Base-by-base conservation (phyloP, 225 moss, liverwort and hornwort genomes). In the Straminergon stramineum region DNA sequence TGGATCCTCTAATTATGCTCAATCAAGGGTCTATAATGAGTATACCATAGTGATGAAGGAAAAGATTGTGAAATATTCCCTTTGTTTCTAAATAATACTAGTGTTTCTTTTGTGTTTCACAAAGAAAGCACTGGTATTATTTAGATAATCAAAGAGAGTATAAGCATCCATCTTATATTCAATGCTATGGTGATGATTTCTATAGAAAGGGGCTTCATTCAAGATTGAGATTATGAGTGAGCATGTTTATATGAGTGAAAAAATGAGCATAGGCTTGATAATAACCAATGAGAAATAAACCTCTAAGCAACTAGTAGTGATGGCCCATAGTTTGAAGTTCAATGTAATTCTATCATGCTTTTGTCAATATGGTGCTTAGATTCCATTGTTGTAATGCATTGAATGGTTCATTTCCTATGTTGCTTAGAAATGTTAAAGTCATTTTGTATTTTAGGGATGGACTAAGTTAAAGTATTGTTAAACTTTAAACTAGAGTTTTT, bases 391-490 rank as follows among this genome's bases (percentile, higher is more conserved):
- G 22, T 21, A 8, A 51, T 32, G 21, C 4, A 0, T 19, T 21
- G 8, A 51, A 12, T 8, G 13, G 7, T 32, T 2, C 32, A 52
- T 52, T 5, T 20, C 7, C 0, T 76, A 0, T 52, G 0, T 32
- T 76, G 20, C 13, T 17, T 18, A 48, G 10, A 45, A 74, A 45
- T 73, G 1, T 28, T 73, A 6, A 73, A 71, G 39, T 27, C 5
- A 2, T 35, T 76, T 13, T 35, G 15, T 78, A 23, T 23, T 55
- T 53, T 55, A 55, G 24, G 5, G 55, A 34, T 35, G 6, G 14
- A 35, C 23, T 13, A 35, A 12, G 6, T 6, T 31, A 18, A 30
- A 48, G 9, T 15, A 77, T 22, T 77, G 7, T 1, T 22, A 53
- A 35, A 3, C 5, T 13, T 22, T 12, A 5, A 76, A 21, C 7